Evolutionary conservation across 768 basidiomycete species (phyloP).

Genomic region (Kwoniella sp.): DNA sequence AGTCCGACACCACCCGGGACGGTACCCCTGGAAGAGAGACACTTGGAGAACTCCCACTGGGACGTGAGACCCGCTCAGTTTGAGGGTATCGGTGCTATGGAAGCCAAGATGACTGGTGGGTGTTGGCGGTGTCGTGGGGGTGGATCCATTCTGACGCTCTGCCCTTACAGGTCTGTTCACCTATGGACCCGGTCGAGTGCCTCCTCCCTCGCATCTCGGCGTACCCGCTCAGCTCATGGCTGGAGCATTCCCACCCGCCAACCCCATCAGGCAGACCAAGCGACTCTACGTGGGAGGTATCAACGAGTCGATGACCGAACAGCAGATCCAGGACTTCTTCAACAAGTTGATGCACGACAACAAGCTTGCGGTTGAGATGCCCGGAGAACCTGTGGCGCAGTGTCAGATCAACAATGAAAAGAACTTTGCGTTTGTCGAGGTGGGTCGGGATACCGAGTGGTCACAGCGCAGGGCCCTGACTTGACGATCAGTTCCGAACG

Average conservation of each 20-base stretch:
- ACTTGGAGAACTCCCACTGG: constrained; percentile 88
- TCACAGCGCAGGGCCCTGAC: neutral
- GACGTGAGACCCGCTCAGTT: constrained; percentile 94
- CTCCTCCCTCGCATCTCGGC: constrained; percentile 89
- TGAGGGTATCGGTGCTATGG: constrained; percentile 87
- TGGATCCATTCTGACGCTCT: no score
- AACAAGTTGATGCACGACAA: constrained; percentile 87
- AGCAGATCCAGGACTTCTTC: constrained; percentile 88
- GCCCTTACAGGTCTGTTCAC: constrained; percentile 64
- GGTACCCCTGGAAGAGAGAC: constrained; percentile 74
- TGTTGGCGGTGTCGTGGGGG: no score
- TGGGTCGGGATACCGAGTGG: no score
- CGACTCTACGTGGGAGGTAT: constrained; percentile 96
- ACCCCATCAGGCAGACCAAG: constrained; percentile 52
- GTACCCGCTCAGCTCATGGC: constrained; percentile 55
- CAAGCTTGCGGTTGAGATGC: constrained; percentile 44
- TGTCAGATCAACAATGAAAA: constrained; percentile 98
- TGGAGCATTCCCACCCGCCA: constrained; percentile 38
- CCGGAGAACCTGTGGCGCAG: constrained; percentile 80
- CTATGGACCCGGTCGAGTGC: constrained; percentile 76
- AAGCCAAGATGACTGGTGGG: constrained; percentile 96
- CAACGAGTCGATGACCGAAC: constrained; percentile 88
- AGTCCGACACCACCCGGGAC: constrained; percentile 87
- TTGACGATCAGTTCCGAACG: constrained; percentile 73
- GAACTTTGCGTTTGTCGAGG: constrained; percentile 98